Base-by-base conservation (phyloP, 1,139 yeast species). In the Sugiyamaella neomexicana region DNA sequence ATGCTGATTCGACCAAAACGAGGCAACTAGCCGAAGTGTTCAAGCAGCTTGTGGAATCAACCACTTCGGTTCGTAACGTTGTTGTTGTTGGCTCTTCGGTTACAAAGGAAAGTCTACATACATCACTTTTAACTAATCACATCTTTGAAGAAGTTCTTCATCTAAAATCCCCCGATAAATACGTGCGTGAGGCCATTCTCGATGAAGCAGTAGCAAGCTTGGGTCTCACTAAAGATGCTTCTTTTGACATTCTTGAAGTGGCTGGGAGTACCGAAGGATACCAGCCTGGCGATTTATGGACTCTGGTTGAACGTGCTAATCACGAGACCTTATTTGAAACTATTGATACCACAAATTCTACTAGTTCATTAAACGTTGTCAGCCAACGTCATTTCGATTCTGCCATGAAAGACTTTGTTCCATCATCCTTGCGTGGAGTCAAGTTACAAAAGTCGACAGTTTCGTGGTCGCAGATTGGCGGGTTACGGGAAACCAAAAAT, bases 401-500 rank as follows among this genome's bases (percentile, higher is more conserved):
- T 9, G 89, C 96, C 0, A 67, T 88, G 37, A 71, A 77, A 27
- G 89, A 84, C 1, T 91, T 80, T 62, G 81, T 84, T 0, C 97
- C 99, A 0, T 82, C 95, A 0, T 83, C 89, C 53, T 73, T 93
- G 54, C 79, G 97, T 50, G 97, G 97, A 0, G 95, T 89, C 12
- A 89, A 90, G 66, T 74, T 91, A 12, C 90, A 89, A 62, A 89
- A 88, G 65, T 82, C 91, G 0, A 74, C 84, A 0, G 82, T 85
- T 0, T 79, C 80, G 43, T 93, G 99, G 99, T 65, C 77, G 1
- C 96, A 90, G 62, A 89, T 93, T 62, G 99, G 98, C 7, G 99
- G 97, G 0, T 74, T 93, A 48, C 73, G 72, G 29, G 87, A 83
- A 16, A 95, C 96, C 1, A 93, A 91, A 65, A 76, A 79, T 9